These are phyloP conservation scores for Porphyrellus sp. DNA, from an alignment of 1,284 basidiomycete genomes.

Conservation along the genomic window DNA sequence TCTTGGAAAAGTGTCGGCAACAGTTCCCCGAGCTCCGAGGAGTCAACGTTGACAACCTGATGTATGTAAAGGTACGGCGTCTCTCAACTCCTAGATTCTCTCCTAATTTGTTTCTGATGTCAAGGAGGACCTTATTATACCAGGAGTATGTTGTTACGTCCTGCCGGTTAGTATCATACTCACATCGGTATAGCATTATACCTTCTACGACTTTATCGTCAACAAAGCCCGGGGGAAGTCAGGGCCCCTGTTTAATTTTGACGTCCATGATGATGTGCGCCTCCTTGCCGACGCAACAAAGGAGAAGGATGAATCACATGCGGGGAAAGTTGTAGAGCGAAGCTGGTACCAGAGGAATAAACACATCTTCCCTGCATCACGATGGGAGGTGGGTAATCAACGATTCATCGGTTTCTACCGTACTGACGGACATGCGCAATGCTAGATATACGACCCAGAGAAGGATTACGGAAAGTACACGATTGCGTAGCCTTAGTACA, in stretches of 20 bases:
- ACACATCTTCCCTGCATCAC: slow-evolving; percentile 94
- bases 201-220: slow-evolving; percentile 97
- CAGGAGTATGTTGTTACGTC: slow-evolving; percentile 59
- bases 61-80: slow-evolving; percentile 91
- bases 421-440: slow-evolving; percentile 2
- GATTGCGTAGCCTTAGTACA: slow-evolving; percentile 50
- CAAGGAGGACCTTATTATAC: slow-evolving; percentile 93
- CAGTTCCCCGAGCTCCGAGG: slow-evolving; percentile 91
- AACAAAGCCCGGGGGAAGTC: slow-evolving; percentile 99
- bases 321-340: slow-evolving; percentile 96
- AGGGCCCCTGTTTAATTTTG: slow-evolving; percentile 97
- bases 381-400: slow-evolving; percentile 75
- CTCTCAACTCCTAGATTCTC: neutral
- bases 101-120: slow-evolving; percentile 4
- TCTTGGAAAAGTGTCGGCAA: slow-evolving; percentile 89
- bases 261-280: slow-evolving; percentile 97
- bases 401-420: neutral
- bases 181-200: slow-evolving; percentile 72
- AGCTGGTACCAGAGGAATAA: slow-evolving; percentile 96
- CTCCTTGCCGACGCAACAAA: slow-evolving; percentile 92
- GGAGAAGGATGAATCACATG: slow-evolving; percentile 98
- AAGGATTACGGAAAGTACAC: slow-evolving; percentile 89
- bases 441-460: slow-evolving; percentile 85
- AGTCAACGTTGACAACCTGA: slow-evolving; percentile 91
- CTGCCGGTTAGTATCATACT: slow-evolving; percentile 7